Percentiles rank a stretch among this genome's conserved stretches.
phyloP scores from a whole-genome alignment of 768 basidiomycete genomes.

The Leccinum imitatum region DNA sequence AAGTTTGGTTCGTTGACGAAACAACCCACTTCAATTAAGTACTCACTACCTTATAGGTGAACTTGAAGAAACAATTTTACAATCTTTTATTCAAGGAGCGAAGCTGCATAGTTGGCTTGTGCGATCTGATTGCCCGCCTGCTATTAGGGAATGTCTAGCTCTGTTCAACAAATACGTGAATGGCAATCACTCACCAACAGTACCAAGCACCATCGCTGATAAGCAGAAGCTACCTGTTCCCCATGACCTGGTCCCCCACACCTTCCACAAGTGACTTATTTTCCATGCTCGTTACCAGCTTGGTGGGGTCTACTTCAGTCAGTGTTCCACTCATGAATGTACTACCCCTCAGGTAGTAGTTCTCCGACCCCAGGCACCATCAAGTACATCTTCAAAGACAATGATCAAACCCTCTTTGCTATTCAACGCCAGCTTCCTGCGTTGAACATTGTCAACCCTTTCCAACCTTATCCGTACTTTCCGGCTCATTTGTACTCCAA shows the following conservation, averaged over 20 bases:
- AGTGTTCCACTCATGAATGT: neutral
- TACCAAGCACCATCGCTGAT: too few relatives aligned
- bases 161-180: conserved; percentile 4
- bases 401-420: neutral
- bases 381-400: neutral
- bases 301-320: neutral
- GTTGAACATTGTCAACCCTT: neutral
- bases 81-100: conserved; percentile 14
- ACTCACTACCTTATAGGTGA: conserved; percentile 11
- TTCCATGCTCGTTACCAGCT: neutral
- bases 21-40: neutral
- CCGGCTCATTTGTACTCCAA: neutral
- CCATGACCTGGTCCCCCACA: too few relatives aligned
- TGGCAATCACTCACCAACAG: too few relatives aligned
- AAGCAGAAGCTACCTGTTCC: too few relatives aligned
- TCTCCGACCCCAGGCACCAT: neutral
- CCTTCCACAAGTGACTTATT: neutral
- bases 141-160: conserved; percentile 3
- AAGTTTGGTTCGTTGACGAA: conserved; percentile 20
- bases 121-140: conserved; percentile 2
- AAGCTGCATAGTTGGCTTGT: conserved; percentile 13
- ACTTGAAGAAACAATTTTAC: conserved; percentile 7
- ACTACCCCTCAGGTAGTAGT: neutral
- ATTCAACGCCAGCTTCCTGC: conserved; percentile 1
- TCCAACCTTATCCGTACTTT: conserved; percentile 11